Conservation (phyloP, 371 early-diverging fungal genomes). For the Rozella allomycis region DNA sequence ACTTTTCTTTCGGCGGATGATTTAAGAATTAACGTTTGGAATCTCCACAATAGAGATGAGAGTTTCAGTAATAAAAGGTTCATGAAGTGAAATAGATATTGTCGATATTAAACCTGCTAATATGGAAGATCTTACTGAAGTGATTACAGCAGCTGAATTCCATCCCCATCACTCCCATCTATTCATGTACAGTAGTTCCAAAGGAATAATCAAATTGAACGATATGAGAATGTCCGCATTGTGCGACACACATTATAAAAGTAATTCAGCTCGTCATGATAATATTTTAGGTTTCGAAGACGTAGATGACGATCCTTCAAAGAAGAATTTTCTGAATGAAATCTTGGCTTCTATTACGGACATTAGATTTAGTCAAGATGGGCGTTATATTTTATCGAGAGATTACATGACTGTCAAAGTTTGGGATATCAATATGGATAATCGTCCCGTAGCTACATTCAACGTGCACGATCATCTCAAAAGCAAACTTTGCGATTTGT, state of each 20-base stretch:
- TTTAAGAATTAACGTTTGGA: constrained; percentile 94
- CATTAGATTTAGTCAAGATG: constrained; percentile 81
- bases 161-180: constrained; percentile 82
- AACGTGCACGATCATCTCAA: constrained; percentile 81
- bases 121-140: constrained; percentile 96
- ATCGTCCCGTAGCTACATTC: constrained; percentile 73
- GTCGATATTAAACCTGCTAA: constrained; percentile 98
- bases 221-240: constrained; percentile 90
- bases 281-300: constrained; percentile 57
- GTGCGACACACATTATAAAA: constrained; percentile 76
- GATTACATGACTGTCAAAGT: constrained; percentile 88
- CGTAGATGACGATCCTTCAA: constrained; percentile 72
- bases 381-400: constrained; percentile 81
- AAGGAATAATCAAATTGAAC: constrained; percentile 84
- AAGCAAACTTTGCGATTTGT: constrained; percentile 82
- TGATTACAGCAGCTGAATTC: constrained; percentile 96
- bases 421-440: constrained; percentile 95
- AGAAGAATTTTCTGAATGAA: constrained; percentile 90
- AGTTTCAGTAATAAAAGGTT: constrained; percentile 87
- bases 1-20: constrained; percentile 95
- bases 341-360: constrained; percentile 93
- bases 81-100: constrained; percentile 54
- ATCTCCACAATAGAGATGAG: constrained; percentile 80
- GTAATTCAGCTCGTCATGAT: constrained; percentile 43
- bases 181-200: constrained; percentile 95